Percentiles rank a stretch among this genome's conserved stretches.
Evolutionary conservation across 441 rosid genomes (phyloP).

Genomic region (Daphne laureola): DNA sequence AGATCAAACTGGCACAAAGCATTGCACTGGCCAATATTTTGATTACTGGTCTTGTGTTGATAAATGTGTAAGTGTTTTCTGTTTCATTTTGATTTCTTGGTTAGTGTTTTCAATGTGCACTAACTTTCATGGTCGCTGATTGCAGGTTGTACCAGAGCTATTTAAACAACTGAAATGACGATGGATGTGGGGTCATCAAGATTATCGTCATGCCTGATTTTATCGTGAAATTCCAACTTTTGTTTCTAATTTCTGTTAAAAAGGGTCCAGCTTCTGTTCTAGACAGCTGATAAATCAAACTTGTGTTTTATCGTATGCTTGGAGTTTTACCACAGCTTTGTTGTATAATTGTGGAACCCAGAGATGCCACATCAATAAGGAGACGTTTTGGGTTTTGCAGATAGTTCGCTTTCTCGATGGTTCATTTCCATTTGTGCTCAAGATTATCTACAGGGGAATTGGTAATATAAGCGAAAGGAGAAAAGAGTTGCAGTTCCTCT

Average conservation of each 20-base stretch:
- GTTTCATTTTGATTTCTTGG: slow-evolving; percentile 2
- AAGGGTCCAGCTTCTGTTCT: not conserved
- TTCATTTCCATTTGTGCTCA: too few relatives aligned
- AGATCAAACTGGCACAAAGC: slow-evolving; percentile 65
- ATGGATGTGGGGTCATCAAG: slow-evolving; percentile 1
- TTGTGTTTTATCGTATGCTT: not conserved
- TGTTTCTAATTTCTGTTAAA: not conserved
- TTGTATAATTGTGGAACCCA: not conserved
- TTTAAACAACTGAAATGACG: slow-evolving; percentile 44
- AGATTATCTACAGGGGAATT: too few relatives aligned
- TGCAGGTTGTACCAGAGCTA: slow-evolving; percentile 55
- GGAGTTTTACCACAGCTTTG: too few relatives aligned
- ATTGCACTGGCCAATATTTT: slow-evolving; percentile 79
- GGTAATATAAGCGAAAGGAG: too few relatives aligned
- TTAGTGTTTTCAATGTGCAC: not conserved
- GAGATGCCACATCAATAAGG: slow-evolving; percentile 9
- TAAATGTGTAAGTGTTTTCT: slow-evolving; percentile 56
- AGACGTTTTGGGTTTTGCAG: not conserved
- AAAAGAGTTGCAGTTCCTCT: too few relatives aligned
- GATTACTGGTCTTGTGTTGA: slow-evolving; percentile 67
- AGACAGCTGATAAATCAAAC: not conserved
- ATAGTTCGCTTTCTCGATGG: too few relatives aligned
- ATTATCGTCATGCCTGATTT: not conserved
- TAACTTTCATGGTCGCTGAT: slow-evolving; percentile 7
- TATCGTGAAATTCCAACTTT: not conserved